A percentile compares a stretch with the other conserved stretches of the same genome.
Evolutionary conservation across 2,329 filamentous ascomycete species (phyloP).

Genomic region (Cordyceps javanica): DNA sequence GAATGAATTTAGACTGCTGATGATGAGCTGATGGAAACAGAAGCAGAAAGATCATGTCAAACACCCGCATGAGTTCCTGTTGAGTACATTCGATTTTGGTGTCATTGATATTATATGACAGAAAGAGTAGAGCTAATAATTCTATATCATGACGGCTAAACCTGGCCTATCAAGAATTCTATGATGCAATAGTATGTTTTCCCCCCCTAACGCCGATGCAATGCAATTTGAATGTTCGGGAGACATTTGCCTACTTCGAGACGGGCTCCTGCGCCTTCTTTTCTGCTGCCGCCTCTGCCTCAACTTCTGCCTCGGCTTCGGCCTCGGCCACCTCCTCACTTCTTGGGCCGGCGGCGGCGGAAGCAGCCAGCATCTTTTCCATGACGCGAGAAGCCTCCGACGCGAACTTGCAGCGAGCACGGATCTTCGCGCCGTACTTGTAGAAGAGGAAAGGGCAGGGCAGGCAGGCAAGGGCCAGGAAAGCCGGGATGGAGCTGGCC

Average conservation of each 20-base stretch:
- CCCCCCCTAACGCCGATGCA: slow-evolving; percentile 4
- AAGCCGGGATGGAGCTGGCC: slow-evolving; percentile 68
- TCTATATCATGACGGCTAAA: not conserved
- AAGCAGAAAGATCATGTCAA: not conserved
- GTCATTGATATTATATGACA: not conserved
- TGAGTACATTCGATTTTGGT: not conserved
- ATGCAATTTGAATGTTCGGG: not conserved
- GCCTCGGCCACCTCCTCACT: slow-evolving; percentile 16
- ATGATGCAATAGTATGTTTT: not conserved
- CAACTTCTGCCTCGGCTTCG: not conserved
- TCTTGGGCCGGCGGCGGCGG: not conserved
- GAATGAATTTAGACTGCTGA: not conserved
- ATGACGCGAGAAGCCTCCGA: slow-evolving; percentile 59
- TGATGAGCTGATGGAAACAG: not conserved
- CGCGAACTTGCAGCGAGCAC: slow-evolving; percentile 63
- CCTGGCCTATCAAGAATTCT: not conserved
- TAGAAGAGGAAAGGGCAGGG: slow-evolving; percentile 74
- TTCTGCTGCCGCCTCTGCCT: not conserved
- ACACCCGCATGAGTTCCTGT: not conserved
- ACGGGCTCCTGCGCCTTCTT: not conserved
- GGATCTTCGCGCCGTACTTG: slow-evolving; percentile 58
- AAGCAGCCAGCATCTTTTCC: slow-evolving; percentile 21
- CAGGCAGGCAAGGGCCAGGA: slow-evolving; percentile 64
- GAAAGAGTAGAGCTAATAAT: not conserved
- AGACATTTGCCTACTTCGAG: not conserved